These are phyloP conservation scores for Trametes maxima DNA, from an alignment of 768 basidiomycete species.

Conservation along the genomic window DNA sequence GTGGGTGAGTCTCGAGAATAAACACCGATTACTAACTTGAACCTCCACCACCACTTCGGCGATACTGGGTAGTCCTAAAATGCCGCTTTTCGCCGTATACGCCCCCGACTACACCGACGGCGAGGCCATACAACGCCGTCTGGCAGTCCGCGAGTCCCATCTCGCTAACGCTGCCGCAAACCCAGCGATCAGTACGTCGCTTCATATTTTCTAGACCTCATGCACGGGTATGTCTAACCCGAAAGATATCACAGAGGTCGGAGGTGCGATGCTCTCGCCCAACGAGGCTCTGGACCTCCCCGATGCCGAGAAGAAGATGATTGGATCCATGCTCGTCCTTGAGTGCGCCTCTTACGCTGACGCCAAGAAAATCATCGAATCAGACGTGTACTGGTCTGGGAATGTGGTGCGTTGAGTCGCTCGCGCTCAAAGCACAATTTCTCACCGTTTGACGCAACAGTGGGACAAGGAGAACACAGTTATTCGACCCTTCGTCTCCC, in stretches of 20 bases:
- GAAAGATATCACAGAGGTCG: conserved; percentile 16
- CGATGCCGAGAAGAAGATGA: conserved; percentile 52
- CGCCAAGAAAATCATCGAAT: conserved; percentile 41
- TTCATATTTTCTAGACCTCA: not conserved
- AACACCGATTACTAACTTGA: not conserved
- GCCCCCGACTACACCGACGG: conserved; percentile 67
- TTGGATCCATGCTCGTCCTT: conserved; percentile 58
- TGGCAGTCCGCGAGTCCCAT: conserved; percentile 57
- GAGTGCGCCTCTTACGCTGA: conserved; percentile 56
- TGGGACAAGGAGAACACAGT: conserved; percentile 27
- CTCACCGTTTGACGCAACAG: not conserved
- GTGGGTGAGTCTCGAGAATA: not conserved
- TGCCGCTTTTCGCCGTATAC: conserved; percentile 53
- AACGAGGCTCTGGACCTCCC: conserved; percentile 23
- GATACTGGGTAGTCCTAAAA: not conserved
- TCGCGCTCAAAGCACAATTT: not conserved
- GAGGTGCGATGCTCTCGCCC: conserved; percentile 26
- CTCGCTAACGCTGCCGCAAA: conserved; percentile 47
- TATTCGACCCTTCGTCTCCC: conserved; percentile 16
- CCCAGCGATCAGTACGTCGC: conserved; percentile 49
- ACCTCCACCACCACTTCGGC: not conserved
- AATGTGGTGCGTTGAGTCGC: conserved; percentile 42
- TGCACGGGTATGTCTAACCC: not conserved
- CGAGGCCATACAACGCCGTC: conserved; percentile 58
- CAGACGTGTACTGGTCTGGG: conserved; percentile 45